A percentile compares a stretch with the other conserved stretches of the same genome.
These are phyloP conservation scores for Trypanosoma conorhini DNA, from an alignment of 208 protist species.

Conservation along the genomic window DNA sequence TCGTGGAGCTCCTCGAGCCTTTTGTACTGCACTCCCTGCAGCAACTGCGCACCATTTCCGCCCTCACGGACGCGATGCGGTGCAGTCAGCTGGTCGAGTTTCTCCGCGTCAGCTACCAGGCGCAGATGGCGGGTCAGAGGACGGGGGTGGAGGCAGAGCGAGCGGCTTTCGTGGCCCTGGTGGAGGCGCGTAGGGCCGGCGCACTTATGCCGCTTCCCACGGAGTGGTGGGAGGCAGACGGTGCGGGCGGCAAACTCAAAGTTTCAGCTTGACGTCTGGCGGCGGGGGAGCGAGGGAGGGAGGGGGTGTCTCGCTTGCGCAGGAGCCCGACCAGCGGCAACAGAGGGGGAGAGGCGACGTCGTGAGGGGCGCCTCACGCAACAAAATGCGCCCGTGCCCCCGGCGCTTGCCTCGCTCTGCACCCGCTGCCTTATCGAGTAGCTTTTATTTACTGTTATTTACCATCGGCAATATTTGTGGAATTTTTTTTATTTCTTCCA, in stretches of 20 bases:
- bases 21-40: conserved; percentile 19
- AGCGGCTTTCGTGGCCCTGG: conserved; percentile 7
- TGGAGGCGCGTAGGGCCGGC: conserved; percentile 9
- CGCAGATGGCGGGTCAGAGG: neutral
- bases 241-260: neutral
- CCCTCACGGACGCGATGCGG: conserved; percentile 6
- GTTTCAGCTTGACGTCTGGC: neutral
- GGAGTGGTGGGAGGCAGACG: conserved; percentile 9
- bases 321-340: neutral
- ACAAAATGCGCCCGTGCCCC: neutral
- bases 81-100: conserved; percentile 13
- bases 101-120: conserved; percentile 12
- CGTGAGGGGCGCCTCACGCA: neutral
- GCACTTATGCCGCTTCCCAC: conserved; percentile 1
- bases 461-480: neutral
- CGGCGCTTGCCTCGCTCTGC: neutral
- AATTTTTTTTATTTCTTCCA: conserved; percentile 20
- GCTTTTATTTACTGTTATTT: neutral
- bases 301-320: neutral
- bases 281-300: no score
- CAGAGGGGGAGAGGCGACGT: neutral
- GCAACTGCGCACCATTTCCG: conserved; percentile 9
- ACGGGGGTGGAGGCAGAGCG: conserved; percentile 3
- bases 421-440: neutral
- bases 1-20: conserved; percentile 17